Evolutionary conservation across 208 protist genomes (phyloP).

Genomic region (Spongospora subterranea): DNA sequence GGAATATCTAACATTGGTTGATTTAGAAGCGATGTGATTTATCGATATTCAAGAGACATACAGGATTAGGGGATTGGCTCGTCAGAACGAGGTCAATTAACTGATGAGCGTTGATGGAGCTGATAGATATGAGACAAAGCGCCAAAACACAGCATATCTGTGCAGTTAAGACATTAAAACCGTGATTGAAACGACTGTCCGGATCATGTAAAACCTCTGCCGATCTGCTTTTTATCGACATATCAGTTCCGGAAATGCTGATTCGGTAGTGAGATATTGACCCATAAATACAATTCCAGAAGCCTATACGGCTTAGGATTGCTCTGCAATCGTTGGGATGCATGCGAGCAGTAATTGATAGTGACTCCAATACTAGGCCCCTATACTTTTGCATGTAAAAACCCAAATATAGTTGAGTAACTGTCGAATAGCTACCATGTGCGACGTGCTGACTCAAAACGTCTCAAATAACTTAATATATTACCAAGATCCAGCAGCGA

Average conservation of each 20-base stretch:
- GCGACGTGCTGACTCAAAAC: neutral
- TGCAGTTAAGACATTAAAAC: too few relatives aligned
- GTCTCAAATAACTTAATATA: neutral
- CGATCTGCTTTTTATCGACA: neutral
- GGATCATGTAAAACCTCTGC: neutral
- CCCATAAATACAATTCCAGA: neutral
- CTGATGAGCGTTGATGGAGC: too few relatives aligned
- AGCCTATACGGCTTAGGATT: neutral
- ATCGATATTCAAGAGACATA: too few relatives aligned
- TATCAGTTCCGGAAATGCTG: neutral
- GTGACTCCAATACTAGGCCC: neutral
- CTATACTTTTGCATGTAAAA: neutral
- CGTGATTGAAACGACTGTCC: too few relatives aligned
- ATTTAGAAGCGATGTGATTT: too few relatives aligned
- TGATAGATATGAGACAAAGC: too few relatives aligned
- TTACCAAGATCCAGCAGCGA: conserved; percentile 22
- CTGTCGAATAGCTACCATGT: neutral
- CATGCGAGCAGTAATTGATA: neutral
- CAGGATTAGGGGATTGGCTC: too few relatives aligned
- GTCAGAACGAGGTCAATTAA: too few relatives aligned
- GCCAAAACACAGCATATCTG: too few relatives aligned
- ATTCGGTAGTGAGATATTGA: neutral
- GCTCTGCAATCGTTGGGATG: neutral
- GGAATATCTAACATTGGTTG: neutral
- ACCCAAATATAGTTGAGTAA: neutral